A percentile compares a stretch with the other conserved stretches of the same genome.
Evolutionary conservation across 306 rosid species (phyloP).

Genomic region (Chamaecrista fasciculata): DNA sequence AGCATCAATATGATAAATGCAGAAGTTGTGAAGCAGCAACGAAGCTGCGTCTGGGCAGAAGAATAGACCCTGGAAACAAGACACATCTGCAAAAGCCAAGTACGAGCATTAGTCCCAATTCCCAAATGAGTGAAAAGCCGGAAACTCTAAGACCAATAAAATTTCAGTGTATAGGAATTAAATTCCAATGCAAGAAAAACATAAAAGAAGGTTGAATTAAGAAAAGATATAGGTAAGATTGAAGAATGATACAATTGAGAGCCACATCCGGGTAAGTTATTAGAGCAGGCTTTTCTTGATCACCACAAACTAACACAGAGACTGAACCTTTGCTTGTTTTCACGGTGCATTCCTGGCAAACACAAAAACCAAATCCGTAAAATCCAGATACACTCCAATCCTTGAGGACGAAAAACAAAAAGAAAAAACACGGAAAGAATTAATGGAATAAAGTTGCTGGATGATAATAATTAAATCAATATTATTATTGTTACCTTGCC

Average conservation of each 20-base stretch:
- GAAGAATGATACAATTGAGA: conserved; percentile 65
- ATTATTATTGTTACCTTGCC: conserved; percentile 51
- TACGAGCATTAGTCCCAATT: not conserved
- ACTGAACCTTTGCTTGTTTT: conserved; percentile 80
- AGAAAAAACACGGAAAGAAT: not conserved
- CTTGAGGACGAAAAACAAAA: not conserved
- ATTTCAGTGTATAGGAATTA: not conserved
- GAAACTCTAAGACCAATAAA: too few species aligned
- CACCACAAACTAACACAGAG: conserved; percentile 82
- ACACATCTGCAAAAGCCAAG: conserved; percentile 48
- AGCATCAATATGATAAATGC: conserved; percentile 88
- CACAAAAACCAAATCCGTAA: conserved; percentile 7
- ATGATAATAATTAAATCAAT: not conserved
- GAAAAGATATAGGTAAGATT: not conserved
- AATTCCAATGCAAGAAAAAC: not conserved
- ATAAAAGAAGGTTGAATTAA: not conserved
- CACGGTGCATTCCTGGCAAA: conserved; percentile 66
- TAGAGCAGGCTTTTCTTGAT: conserved; percentile 83
- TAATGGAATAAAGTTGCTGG: not conserved
- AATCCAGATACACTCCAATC: not conserved
- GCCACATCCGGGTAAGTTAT: conserved; percentile 87
- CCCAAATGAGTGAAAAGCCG: not conserved
- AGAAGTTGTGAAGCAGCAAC: conserved; percentile 81
- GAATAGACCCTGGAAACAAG: conserved; percentile 81
- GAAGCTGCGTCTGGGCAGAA: conserved; percentile 81